Conservation (phyloP, 1,284 basidiomycete species). For the Stereum hirsutum region DNA sequence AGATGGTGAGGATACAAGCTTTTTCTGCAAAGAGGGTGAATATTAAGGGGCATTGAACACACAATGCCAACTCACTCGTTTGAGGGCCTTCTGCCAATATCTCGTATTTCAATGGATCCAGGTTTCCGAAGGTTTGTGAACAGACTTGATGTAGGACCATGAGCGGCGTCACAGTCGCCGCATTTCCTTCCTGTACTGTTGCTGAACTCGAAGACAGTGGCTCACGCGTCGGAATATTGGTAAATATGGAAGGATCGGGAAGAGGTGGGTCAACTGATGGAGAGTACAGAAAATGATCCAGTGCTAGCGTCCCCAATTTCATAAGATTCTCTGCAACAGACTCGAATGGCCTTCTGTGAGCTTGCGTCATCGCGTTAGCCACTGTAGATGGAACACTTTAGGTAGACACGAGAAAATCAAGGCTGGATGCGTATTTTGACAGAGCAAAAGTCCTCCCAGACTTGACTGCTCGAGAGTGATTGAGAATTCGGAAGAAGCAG, state of each 20-base stretch:
- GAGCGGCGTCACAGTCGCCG: constrained; percentile 6
- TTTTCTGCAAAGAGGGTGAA: constrained; percentile 26
- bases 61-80: constrained; percentile 21
- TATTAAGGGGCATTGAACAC: neutral
- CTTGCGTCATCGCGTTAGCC: too few relatives aligned
- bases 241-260: constrained; percentile 1
- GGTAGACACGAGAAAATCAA: too few relatives aligned
- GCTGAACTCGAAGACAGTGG: neutral
- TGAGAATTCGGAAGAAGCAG: too few relatives aligned
- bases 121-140: constrained; percentile 29
- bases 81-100: constrained; percentile 29
- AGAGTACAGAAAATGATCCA: constrained; percentile 10
- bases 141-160: constrained; percentile 32
- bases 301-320: constrained; percentile 10
- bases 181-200: neutral
- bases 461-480: too few relatives aligned
- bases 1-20: constrained; percentile 49
- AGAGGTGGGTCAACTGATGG: constrained; percentile 7
- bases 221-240: constrained; percentile 6
- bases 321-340: constrained; percentile 7
- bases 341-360: constrained; percentile 7
- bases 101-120: constrained; percentile 32
- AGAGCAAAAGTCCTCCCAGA: too few relatives aligned
- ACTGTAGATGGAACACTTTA: too few relatives aligned
- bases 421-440: too few relatives aligned